Evolutionary conservation across 1,284 basidiomycete species (phyloP), one percentile per base, ranked within the genome.

Genomic region (Ustilago xerochloae): DNA sequence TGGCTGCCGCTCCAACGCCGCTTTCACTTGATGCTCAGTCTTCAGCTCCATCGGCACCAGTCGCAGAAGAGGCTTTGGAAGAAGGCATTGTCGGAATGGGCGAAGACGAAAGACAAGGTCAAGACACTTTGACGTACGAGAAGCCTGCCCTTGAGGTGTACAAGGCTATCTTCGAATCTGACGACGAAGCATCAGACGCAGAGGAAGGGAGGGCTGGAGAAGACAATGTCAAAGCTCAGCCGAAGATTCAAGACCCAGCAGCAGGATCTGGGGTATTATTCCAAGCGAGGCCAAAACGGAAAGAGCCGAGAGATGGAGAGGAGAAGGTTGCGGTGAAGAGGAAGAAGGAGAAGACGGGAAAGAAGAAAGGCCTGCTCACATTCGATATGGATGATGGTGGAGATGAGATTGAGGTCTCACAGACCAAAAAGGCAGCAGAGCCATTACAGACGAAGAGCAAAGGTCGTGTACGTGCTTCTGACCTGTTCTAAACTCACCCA

Each of bases 101-200:
- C 10, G 93, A 96, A 51, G 94, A 97, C 81, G 91, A 93, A 50
- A 88, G 88, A 46, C 93, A 96, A 81, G 93, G 93, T 0, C 84
- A 88, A 39, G 94, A 97, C 81, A 94, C 90, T 10, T 86, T 96
- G 71, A 93, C 91, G 0, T 95, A 95, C 83, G 88, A 91, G 68
- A 89, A 92, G 45, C 96, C 96, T 1, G 87, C 90, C 2, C 92
- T 94, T 88, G 92, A 95, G 80, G 90, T 98, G 38, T 98, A 97
- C 88, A 96, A 96, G 84, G 93, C 83, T 15, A 83, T 86, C 43
- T 86, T 86, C 72, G 85, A 58, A 6, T 65, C 65, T 1, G 63
- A 93, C 90, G 61, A 94, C 90, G 46, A 93, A 90, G 82, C 95
- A 90, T 75, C 93, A 89, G 52, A 94, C 89, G 86, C 96, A 1